Evolutionary conservation across 2,329 filamentous ascomycete genomes (phyloP), one percentile per base, ranked within the genome.

Genomic region (Sarocladium kiliense): DNA sequence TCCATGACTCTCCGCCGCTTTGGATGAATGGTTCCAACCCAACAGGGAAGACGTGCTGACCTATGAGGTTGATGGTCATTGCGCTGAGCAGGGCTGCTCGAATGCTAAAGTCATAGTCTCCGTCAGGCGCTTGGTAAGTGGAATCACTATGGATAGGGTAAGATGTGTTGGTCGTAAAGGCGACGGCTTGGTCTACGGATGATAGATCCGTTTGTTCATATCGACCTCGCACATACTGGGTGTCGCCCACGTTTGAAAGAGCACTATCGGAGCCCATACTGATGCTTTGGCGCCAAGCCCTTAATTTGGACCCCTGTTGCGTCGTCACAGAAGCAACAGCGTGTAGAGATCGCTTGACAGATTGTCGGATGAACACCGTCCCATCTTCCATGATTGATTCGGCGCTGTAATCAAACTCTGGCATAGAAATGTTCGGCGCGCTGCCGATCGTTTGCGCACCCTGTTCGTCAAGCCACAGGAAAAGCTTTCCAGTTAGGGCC

Each of bases 401-500:
- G 14, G 41, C 53, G 21, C 9, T 65, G 1, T 65, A 58, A 56
- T 88, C 78, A 3, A 63, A 37, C 19, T n/a, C 9, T 41, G 32
- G 25, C 16, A 54, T 32, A 9, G 11, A n/a, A n/a, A 27, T 19
- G 10, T 54, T 18, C 9, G 44, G 21, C n/a, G 44, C 44, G 27
- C n/a, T 30, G 3, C 44, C 44, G 3, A n/a, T 30, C 4, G 44
- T 47, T 26, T 47, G 44, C 7, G 44, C 23, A 16, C n/a, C 44
- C n/a, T 26, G 3, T 2, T 71, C 65, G 61, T 86, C 84, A 0
- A 86, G 75, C 83, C 88, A 94, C n/a, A 91, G 62, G 65, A 94
- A 93, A 11, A 93, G 75, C 68, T 92, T 94, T 37, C 88, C 89
- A 0, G 86, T 87, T 2, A 94, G 79, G 16, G 87, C 79, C 90